These are phyloP conservation scores for Oxyria digyna DNA, from an alignment of 148 eudicot genomes.

Conservation along the genomic window DNA sequence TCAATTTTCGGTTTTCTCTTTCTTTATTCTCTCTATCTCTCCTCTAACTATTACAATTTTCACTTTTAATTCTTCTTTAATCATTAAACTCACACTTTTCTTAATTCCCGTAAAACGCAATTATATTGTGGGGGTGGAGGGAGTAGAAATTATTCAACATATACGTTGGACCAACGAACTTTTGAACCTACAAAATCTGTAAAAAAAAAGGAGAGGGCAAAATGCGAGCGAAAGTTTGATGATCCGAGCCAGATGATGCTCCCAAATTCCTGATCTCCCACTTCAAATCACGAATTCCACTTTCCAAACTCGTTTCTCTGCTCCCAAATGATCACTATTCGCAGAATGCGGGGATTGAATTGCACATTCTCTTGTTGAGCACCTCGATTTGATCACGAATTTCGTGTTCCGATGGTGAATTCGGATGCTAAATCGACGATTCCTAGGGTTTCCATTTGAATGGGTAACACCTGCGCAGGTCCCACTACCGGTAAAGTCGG, in stretches of 20 bases:
- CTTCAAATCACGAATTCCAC: background rate
- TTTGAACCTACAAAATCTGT: background rate
- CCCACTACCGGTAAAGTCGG: slow-evolving; percentile 21
- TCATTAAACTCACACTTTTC: no score
- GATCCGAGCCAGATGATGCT: background rate
- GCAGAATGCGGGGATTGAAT: background rate
- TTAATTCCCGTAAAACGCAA: no score
- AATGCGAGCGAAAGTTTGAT: slow-evolving; percentile 1
- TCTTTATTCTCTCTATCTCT: no score
- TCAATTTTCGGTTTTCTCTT: no score
- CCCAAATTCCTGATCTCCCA: background rate
- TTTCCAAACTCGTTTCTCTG: background rate
- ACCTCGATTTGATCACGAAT: background rate
- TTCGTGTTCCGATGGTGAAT: slow-evolving; percentile 5
- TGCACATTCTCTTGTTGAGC: background rate
- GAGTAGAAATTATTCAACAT: slow-evolving; percentile 29
- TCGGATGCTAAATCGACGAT: background rate
- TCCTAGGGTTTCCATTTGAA: slow-evolving; percentile 9
- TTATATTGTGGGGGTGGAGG: no score
- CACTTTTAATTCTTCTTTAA: no score
- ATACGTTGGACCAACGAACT: background rate
- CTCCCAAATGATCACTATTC: background rate
- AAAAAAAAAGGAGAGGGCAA: no score
- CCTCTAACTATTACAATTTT: no score
- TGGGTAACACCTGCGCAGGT: slow-evolving; percentile 27